Evolutionary conservation across 2,329 filamentous ascomycete genomes (phyloP).

Genomic region (Blumeriella jaapii): DNA sequence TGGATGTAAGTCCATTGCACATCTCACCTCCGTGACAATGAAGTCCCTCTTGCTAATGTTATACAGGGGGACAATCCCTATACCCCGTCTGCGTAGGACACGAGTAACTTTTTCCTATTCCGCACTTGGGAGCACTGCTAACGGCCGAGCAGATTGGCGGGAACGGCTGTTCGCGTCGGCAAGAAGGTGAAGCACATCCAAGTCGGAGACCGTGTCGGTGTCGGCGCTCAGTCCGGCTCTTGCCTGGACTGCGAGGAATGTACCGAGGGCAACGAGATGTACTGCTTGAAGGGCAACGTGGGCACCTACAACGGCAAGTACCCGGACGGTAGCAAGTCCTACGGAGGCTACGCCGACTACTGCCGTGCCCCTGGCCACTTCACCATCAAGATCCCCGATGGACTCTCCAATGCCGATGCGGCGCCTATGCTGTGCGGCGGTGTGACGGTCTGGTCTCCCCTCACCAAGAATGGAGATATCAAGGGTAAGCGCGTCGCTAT

Average conservation of each 20-base stretch:
- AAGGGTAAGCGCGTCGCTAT: slow-evolving; percentile 62
- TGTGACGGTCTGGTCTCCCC: slow-evolving; percentile 59
- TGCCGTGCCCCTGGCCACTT: slow-evolving; percentile 47
- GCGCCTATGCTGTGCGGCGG: slow-evolving; percentile 71
- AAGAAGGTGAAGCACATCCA: slow-evolving; percentile 32
- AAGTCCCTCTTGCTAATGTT: not conserved
- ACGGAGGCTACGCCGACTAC: slow-evolving; percentile 38
- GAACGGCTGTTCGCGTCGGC: slow-evolving; percentile 36
- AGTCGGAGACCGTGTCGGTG: slow-evolving; percentile 42
- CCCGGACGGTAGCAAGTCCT: slow-evolving; percentile 29
- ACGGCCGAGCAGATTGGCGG: no score
- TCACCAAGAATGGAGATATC: slow-evolving; percentile 54
- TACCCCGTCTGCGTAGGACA: slow-evolving; percentile 37
- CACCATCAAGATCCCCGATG: slow-evolving; percentile 45
- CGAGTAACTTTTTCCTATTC: no score
- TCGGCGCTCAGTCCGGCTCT: slow-evolving; percentile 39
- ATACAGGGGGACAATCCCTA: slow-evolving; percentile 28
- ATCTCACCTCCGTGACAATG: not conserved
- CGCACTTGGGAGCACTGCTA: no score
- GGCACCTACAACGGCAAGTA: slow-evolving; percentile 35
- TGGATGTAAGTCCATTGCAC: slow-evolving; percentile 25
- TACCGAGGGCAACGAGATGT: slow-evolving; percentile 15
- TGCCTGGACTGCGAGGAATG: slow-evolving; percentile 44
- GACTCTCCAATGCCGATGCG: slow-evolving; percentile 35
- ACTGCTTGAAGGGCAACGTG: slow-evolving; percentile 26